These are phyloP conservation scores for Neurospora tetraspora DNA, from an alignment of 495 filamentous ascomycete genomes.

Conservation along the genomic window DNA sequence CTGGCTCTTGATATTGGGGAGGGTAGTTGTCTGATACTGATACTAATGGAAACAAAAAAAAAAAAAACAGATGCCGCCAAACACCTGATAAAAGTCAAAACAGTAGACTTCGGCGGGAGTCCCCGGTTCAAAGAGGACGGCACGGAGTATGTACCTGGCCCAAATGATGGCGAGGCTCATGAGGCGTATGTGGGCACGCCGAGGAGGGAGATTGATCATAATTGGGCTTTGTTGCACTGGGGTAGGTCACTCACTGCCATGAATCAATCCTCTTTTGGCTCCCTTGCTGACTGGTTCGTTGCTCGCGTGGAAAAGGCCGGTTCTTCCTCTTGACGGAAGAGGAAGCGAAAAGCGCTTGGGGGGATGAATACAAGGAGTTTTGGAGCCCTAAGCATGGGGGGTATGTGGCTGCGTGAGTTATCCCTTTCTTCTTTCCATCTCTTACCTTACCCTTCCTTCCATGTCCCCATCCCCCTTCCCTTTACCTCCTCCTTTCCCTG, in stretches of 20 bases:
- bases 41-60: no score
- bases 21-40: no score
- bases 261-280: no score
- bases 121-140: background rate
- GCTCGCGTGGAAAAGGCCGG: background rate
- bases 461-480: background rate
- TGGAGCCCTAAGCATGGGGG: background rate
- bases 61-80: background rate
- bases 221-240: conserved; percentile 4
- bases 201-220: conserved; percentile 2
- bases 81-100: background rate
- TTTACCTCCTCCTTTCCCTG: no score
- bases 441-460: background rate
- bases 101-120: background rate
- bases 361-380: background rate
- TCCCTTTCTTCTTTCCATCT: background rate
- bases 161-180: background rate
- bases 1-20: no score
- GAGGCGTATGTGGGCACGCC: background rate
- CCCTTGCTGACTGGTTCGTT: background rate
- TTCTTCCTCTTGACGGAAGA: conserved; percentile 2
- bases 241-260: no score
- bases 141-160: background rate
- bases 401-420: conserved; percentile 1
- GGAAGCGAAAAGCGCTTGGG: background rate